These are phyloP conservation scores for Euphrasia arctica DNA, from an alignment of 305 asterid species.

Conservation along the genomic window DNA sequence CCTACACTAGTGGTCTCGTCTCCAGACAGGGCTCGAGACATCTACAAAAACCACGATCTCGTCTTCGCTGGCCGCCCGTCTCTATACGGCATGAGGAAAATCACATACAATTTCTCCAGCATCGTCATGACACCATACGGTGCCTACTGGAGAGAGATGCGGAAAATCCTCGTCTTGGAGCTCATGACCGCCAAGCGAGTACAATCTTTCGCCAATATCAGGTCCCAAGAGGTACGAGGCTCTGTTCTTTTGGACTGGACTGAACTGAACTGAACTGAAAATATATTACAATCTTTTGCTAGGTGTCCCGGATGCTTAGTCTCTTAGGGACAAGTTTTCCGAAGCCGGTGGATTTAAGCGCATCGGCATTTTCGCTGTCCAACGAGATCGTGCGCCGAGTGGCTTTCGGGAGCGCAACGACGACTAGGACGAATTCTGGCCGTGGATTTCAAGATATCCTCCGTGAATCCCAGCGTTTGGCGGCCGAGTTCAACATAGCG, in stretches of 20 bases:
- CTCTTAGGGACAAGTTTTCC: conserved; percentile 4
- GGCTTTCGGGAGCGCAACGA: conserved; percentile 38
- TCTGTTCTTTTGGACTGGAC: no score
- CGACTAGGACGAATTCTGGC: conserved; percentile 14
- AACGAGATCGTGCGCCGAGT: conserved; percentile 42
- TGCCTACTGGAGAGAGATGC: conserved; percentile 41
- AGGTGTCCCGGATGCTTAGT: conserved; percentile 25
- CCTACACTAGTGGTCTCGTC: conserved; percentile 48
- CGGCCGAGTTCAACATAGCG: conserved; percentile 34
- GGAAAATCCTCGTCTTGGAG: conserved; percentile 36
- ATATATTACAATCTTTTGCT: no score
- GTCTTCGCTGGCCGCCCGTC: conserved; percentile 43
- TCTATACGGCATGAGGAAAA: conserved; percentile 19
- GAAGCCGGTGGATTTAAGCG: conserved; percentile 34
- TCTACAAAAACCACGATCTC: conserved; percentile 33
- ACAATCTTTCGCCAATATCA: conserved; percentile 25
- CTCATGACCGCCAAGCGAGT: conserved; percentile 37
- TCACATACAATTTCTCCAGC: conserved; percentile 23
- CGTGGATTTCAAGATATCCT: conserved; percentile 27
- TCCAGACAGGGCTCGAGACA: conserved; percentile 33
- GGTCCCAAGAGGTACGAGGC: conserved; percentile 19
- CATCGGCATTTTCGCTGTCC: conserved; percentile 27
- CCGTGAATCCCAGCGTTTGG: conserved; percentile 22
- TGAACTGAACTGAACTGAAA: no score
- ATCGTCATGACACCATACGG: conserved; percentile 45